Percentiles rank a stretch among this genome's conserved stretches.
These are phyloP conservation scores for Fusarium camptoceras DNA, from an alignment of 2,329 filamentous ascomycete species.

Conservation along the genomic window DNA sequence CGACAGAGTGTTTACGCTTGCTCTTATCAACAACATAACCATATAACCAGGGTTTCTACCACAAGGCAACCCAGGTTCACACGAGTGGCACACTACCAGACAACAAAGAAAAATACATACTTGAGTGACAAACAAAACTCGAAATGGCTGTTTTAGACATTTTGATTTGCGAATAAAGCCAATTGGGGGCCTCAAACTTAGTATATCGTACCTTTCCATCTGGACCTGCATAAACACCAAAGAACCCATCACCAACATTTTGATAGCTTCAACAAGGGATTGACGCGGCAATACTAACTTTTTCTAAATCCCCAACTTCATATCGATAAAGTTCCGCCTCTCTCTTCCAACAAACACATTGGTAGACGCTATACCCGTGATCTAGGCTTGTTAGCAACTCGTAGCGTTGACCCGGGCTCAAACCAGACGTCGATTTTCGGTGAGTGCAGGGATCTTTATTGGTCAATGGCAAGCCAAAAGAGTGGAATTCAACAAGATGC, in stretches of 20 bases:
- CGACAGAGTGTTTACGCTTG: background rate
- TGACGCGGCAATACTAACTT: slow-evolving; percentile 12
- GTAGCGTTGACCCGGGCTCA: slow-evolving; percentile 26
- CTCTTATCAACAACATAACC: background rate
- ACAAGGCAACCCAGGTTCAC: background rate
- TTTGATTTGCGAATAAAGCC: background rate
- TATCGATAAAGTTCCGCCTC: slow-evolving; percentile 27
- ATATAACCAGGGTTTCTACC: background rate
- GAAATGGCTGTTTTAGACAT: background rate
- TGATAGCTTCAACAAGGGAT: slow-evolving; percentile 8
- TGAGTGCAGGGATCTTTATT: slow-evolving; percentile 47
- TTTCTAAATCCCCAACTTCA: slow-evolving; percentile 8
- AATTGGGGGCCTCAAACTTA: background rate
- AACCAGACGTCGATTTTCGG: slow-evolving; percentile 43
- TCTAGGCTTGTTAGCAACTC: slow-evolving; percentile 19
- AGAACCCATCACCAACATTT: slow-evolving; percentile 6
- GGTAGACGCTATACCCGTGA: slow-evolving; percentile 27
- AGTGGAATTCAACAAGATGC: slow-evolving; percentile 26
- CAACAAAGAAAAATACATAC: slow-evolving; percentile 15
- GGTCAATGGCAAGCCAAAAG: slow-evolving; percentile 29
- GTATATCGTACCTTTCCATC: background rate
- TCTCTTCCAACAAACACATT: slow-evolving; percentile 15
- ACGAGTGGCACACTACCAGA: background rate
- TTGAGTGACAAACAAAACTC: background rate
- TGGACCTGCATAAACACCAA: slow-evolving; percentile 19